Evolutionary conservation across 2,329 filamentous ascomycete genomes (phyloP).

Genomic region (Aspergillus niger): DNA sequence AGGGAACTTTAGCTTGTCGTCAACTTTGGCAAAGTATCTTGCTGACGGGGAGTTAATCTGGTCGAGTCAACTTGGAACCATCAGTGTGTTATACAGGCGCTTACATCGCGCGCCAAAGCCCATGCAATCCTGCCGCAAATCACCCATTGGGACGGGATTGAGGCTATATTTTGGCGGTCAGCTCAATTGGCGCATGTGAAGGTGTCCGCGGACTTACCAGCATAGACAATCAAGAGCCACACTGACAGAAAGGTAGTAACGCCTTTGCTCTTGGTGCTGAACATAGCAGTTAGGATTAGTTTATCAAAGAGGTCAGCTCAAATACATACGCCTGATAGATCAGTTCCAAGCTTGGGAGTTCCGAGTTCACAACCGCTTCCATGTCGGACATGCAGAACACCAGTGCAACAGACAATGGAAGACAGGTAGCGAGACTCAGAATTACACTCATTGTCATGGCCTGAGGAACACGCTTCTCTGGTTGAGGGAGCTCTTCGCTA

Average conservation of each 20-base stretch:
- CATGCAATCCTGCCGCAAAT: not conserved
- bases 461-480: slow-evolving; percentile 16
- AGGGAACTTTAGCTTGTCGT: not conserved
- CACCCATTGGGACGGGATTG: not conserved
- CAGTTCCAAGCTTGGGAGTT: slow-evolving; percentile 21
- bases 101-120: not conserved
- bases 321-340: not conserved
- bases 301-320: not conserved
- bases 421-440: slow-evolving; percentile 7
- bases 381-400: slow-evolving; percentile 22
- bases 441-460: slow-evolving; percentile 19
- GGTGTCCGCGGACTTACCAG: not conserved
- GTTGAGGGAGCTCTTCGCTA: slow-evolving; percentile 19
- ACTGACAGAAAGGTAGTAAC: not conserved
- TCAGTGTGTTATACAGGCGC: not conserved
- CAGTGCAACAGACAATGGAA: slow-evolving; percentile 20
- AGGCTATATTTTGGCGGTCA: not conserved
- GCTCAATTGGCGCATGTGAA: too few species aligned
- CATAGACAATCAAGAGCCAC: not conserved
- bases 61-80: not conserved
- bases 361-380: slow-evolving; percentile 12
- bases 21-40: not conserved
- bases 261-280: not conserved
- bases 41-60: not conserved
- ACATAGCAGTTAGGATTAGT: not conserved